phyloP scores from a whole-genome alignment of 768 basidiomycete genomes.

The Russula virescens region DNA sequence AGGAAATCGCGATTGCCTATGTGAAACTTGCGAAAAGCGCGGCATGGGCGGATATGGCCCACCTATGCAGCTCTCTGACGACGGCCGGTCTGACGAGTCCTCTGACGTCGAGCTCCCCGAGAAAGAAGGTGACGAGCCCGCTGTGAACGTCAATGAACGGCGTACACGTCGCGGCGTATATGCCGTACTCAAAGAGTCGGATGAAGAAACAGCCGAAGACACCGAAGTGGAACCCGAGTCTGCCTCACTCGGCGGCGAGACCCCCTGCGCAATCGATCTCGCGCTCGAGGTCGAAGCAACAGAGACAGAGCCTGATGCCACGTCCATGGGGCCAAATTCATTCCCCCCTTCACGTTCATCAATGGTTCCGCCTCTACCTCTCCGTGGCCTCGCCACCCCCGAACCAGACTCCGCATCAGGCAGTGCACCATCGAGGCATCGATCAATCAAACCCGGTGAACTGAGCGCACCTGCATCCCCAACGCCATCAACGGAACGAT shows the following conservation, averaged over 20 bases:
- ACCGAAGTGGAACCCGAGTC: conserved; percentile 36
- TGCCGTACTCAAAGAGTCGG: conserved; percentile 59
- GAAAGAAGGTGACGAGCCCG: conserved; percentile 32
- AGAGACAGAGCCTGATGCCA: conserved; percentile 16
- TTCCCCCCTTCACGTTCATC: conserved; percentile 18
- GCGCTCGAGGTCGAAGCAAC: conserved; percentile 16
- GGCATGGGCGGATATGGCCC: conserved; percentile 66
- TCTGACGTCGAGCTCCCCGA: conserved; percentile 26
- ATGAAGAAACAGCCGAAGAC: conserved; percentile 52
- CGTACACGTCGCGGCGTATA: conserved; percentile 80
- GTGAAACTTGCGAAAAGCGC: conserved; percentile 79
- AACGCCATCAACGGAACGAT: conserved; percentile 27
- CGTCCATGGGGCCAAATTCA: conserved; percentile 3
- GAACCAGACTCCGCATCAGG: conserved; percentile 13
- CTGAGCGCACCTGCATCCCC: conserved; percentile 26
- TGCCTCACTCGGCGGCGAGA: conserved; percentile 2
- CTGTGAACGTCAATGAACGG: conserved; percentile 67
- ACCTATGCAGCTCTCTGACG: conserved; percentile 50
- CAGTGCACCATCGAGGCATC: conserved; percentile 12
- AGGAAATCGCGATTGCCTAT: conserved; percentile 71
- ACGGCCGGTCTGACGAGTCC: conserved; percentile 41
- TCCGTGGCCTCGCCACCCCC: conserved; percentile 14
- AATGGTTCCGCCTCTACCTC: conserved; percentile 7
- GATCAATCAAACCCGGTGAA: conserved; percentile 12
- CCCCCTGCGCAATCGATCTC: conserved; percentile 10